Evolutionary conservation across 2,329 filamentous ascomycete species (phyloP), one percentile per base, ranked within the genome.

Genomic region (Coleophoma crateriformis): DNA sequence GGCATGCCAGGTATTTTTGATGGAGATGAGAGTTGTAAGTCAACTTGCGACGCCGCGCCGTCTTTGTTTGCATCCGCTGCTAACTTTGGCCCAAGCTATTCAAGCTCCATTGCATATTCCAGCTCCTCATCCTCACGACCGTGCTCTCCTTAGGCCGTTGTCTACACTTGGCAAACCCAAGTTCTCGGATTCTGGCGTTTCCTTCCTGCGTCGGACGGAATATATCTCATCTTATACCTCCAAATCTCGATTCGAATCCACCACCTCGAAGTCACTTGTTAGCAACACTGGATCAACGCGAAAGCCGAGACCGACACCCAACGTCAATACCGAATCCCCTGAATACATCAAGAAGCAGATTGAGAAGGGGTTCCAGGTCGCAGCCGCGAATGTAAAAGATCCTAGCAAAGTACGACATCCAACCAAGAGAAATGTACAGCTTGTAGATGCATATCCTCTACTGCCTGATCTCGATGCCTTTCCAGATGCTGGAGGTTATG

Each of bases 1-100:
- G 94, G 94, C 62, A 89, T 97, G 73, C 92, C 92, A 7, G 90
- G 91, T 32, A 85, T 97, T 50, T 96, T 97, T 64, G 85, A 97
- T 62, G 92, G 91, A 51, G 90, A 97, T 67, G 92, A 97, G 74
- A 87, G 87, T 71, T 90, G 91, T 96, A 77, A 67, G 77, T 27
- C 27, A 27, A 27, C 27, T 71, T 50, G 38, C 42, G 47, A 55
- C 59, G 58, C 51, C 47, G 33, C 59, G 58, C 51, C 47, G 33
- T 38, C 20, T n/a, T n/a, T 34, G 8, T 45, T 41, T n/a, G 37
- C 27, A 48, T 10, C 27, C 54, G 48, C 47, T 54, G 50, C 50
- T 62, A 33, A 60, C 58, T 19, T 49, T 52, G 44, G 45, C 15
- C 57, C 45, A 57, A 94, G 90, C 88, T 51, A 95, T 96, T 57